Base-by-base conservation (phyloP, 306 rosid genomes). In the Begonia masoniana region DNA sequence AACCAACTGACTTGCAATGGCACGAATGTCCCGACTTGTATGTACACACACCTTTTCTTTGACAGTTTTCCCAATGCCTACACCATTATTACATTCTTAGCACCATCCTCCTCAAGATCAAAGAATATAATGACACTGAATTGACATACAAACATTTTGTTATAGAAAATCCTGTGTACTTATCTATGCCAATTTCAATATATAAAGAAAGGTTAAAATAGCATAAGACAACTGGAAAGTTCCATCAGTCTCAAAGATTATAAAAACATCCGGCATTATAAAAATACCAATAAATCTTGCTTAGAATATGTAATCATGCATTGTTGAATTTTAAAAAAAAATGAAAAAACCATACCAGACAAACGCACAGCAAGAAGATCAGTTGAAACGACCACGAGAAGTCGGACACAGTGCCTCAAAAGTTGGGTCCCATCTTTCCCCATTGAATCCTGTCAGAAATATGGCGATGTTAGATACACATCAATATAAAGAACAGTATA, bases 31-130 rank as follows among this genome's bases (percentile, higher is more conserved):
- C 60, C 99, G 99, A 77, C 99, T 92, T 31, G 99, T 92, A 73
- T 92, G 99, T 31, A 92, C 95, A 79, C 99, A 92, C 64, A 92
- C 99, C 75, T 92, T 92, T 74, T 92, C 99, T 79, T 76, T 87
- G 68, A 92, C 87, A 2, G 99, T 92, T 76, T 84, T 92, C 58
- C 99, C 99, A 54, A 92, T 79, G 74, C 99, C 99, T 92, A 57
- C 63, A 75, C 55, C 72, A 64, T 43, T 61, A 46, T 31, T 31
- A 31, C 39, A 2, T 31, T 31, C 39, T 31, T 31, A 31, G 39
- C 9, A 31, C 39, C 39, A 31, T 31, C 39, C 39, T 31, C 39
- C 39, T 31, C 39, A 31, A 31, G 39, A 3, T 31, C 5, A 31
- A 31, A 31, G 39, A 5, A 31, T 31, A 31, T 31, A 31, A 5